A percentile compares a stretch with the other conserved stretches of the same genome.
These are phyloP conservation scores for Hygrophorus russula DNA, from an alignment of 768 basidiomycete species.

Conservation along the genomic window DNA sequence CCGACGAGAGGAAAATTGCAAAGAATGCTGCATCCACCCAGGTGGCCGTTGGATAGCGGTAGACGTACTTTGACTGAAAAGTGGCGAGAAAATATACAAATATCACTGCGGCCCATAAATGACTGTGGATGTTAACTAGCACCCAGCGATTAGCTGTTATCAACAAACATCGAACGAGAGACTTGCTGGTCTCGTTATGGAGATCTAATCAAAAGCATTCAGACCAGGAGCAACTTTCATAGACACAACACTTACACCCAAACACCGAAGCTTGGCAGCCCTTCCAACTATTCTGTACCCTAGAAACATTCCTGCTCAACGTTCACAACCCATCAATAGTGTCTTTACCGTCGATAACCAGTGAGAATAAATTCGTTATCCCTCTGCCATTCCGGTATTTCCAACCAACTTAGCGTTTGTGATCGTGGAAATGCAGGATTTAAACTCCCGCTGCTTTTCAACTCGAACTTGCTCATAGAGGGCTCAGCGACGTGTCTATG, in stretches of 20 bases:
- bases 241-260: slow-evolving; percentile 39
- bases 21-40: slow-evolving; percentile 54
- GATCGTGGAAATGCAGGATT: neutral
- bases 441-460: neutral
- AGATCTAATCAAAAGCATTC: slow-evolving; percentile 33
- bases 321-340: slow-evolving; percentile 4
- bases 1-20: slow-evolving; percentile 54
- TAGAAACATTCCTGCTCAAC: slow-evolving; percentile 16
- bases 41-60: slow-evolving; percentile 39
- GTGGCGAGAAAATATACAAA: slow-evolving; percentile 47
- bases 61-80: slow-evolving; percentile 40
- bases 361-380: slow-evolving; percentile 65
- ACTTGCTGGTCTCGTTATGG: slow-evolving; percentile 67
- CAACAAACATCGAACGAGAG: slow-evolving; percentile 9
- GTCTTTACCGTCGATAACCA: slow-evolving; percentile 56
- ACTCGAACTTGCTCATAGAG: neutral
- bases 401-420: slow-evolving; percentile 35
- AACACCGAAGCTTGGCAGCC: slow-evolving; percentile 56
- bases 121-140: slow-evolving; percentile 79
- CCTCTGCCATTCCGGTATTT: slow-evolving; percentile 57
- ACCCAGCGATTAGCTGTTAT: neutral
- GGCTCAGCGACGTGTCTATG: neutral
- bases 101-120: slow-evolving; percentile 57
- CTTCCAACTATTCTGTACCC: slow-evolving; percentile 48
- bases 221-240: no score